A percentile compares a stretch with the other conserved stretches of the same genome.
phyloP scores from a whole-genome alignment of 129 eudicot genomes.

The Pulicaria dysenterica region DNA sequence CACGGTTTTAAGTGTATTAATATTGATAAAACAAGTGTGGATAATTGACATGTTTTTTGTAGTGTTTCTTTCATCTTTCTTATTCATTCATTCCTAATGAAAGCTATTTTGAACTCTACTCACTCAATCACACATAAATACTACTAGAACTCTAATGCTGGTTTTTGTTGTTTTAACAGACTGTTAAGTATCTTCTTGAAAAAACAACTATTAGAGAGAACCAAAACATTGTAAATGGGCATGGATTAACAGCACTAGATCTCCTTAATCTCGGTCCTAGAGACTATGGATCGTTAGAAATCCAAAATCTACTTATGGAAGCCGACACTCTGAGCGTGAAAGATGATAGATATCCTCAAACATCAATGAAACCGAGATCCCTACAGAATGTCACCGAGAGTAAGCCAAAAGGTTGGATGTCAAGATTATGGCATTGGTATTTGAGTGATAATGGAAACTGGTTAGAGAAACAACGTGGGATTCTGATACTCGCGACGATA shows the following conservation, averaged over 20 bases:
- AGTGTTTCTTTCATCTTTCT: too few species aligned
- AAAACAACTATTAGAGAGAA: slow-evolving; percentile 6
- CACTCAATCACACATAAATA: too few species aligned
- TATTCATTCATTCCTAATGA: too few species aligned
- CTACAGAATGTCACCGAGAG: neutral
- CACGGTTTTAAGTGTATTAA: too few species aligned
- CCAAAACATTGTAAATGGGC: slow-evolving; percentile 12
- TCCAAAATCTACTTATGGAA: slow-evolving; percentile 21
- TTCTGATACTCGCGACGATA: slow-evolving; percentile 20
- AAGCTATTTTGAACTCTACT: too few species aligned
- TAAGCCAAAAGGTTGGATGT: slow-evolving; percentile 1
- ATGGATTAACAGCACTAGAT: slow-evolving; percentile 27
- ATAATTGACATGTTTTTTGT: too few species aligned
- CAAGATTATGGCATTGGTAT: slow-evolving; percentile 29
- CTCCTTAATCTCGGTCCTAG: slow-evolving; percentile 24
- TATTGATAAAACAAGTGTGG: too few species aligned
- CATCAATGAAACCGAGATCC: neutral
- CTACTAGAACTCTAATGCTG: neutral
- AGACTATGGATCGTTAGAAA: slow-evolving; percentile 2
- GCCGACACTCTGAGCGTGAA: slow-evolving; percentile 14
- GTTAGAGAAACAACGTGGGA: slow-evolving; percentile 41
- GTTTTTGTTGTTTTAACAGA: slow-evolving; percentile 14
- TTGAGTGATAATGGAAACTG: slow-evolving; percentile 24
- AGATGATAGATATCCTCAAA: neutral
- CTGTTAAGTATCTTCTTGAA: slow-evolving; percentile 12